phyloP scores from a whole-genome alignment of 2,329 filamentous ascomycete species.

The Ampelomyces quisqualis region DNA sequence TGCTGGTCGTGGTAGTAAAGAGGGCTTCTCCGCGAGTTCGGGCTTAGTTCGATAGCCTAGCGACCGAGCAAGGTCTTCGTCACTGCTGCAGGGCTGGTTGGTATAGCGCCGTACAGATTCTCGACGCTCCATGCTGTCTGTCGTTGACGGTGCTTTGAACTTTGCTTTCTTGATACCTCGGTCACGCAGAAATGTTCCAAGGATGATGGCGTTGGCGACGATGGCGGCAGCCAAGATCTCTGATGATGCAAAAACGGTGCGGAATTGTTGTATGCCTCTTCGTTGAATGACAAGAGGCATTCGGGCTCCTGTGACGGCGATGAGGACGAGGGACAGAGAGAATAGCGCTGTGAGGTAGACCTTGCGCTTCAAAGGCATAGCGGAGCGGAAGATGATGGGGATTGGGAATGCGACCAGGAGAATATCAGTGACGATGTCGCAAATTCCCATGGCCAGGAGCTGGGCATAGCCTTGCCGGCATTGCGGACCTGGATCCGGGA shows the following conservation, averaged over 20 bases:
- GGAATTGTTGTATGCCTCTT: conserved; percentile 76
- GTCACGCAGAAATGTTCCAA: conserved; percentile 91
- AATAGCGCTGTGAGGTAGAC: conserved; percentile 78
- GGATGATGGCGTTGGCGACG: conserved; percentile 83
- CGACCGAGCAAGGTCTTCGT: conserved; percentile 83
- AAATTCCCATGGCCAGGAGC: conserved; percentile 83
- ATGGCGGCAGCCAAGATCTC: conserved; percentile 87
- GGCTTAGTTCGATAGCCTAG: conserved; percentile 68
- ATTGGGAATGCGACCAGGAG: conserved; percentile 86
- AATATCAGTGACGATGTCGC: conserved; percentile 85
- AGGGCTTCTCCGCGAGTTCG: conserved; percentile 49
- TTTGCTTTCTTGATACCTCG: conserved; percentile 83
- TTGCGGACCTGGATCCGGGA: conserved; percentile 75
- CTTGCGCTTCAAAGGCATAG: conserved; percentile 76
- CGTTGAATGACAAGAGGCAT: conserved; percentile 73
- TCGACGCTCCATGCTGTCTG: conserved; percentile 57
- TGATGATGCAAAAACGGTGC: conserved; percentile 83
- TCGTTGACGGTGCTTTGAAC: conserved; percentile 62
- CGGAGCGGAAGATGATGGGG: conserved; percentile 77
- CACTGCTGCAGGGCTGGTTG: conserved; percentile 76
- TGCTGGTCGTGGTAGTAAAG: conserved; percentile 45
- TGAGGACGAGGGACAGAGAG: conserved; percentile 76
- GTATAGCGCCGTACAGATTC: conserved; percentile 63
- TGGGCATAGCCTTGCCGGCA: conserved; percentile 88
- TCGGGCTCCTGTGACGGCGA: conserved; percentile 77